Percentiles rank a stretch among this genome's conserved stretches.
These are phyloP conservation scores for Penicillium maclennaniae DNA, from an alignment of 495 filamentous ascomycete species.

Conservation along the genomic window DNA sequence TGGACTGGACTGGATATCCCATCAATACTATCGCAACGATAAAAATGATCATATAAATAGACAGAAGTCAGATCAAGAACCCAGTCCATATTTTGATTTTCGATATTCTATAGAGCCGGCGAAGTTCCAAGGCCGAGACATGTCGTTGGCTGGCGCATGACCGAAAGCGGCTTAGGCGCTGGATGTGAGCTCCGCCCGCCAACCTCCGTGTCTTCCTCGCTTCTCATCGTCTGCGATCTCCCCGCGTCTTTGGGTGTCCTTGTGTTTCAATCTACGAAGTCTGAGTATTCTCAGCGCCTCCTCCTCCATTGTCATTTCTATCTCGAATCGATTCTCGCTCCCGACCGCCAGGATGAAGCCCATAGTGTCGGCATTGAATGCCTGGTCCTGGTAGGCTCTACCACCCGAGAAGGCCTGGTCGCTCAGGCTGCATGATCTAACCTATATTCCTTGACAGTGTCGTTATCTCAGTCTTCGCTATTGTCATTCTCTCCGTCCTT, in stretches of 20 bases:
- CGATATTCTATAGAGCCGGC: background rate
- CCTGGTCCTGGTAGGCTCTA: constrained; percentile 76
- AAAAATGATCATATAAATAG: background rate
- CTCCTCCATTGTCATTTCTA: background rate
- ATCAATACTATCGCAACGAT: background rate
- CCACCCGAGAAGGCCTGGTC: constrained; percentile 3
- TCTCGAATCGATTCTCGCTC: background rate
- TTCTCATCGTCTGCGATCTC: constrained; percentile 8
- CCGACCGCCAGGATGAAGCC: constrained; percentile 73
- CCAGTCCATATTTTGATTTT: background rate
- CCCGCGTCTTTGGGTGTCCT: background rate
- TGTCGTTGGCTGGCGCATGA: constrained; percentile 7
- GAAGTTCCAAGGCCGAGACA: background rate
- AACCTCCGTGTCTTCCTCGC: constrained; percentile 28
- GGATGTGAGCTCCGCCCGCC: constrained; percentile 28
- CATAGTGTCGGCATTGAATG: constrained; percentile 81
- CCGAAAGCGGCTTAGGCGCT: constrained; percentile 36
- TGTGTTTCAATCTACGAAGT: background rate
- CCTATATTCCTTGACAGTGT: constrained; percentile 50
- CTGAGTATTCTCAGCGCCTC: background rate
- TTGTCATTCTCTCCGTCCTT: constrained; percentile 81
- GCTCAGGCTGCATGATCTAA: constrained; percentile 8
- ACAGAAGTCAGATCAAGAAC: background rate
- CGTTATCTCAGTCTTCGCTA: constrained; percentile 82
- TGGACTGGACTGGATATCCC: background rate